Base-by-base conservation (phyloP, 345 rosid genomes). In the Citrus reticulata region DNA sequence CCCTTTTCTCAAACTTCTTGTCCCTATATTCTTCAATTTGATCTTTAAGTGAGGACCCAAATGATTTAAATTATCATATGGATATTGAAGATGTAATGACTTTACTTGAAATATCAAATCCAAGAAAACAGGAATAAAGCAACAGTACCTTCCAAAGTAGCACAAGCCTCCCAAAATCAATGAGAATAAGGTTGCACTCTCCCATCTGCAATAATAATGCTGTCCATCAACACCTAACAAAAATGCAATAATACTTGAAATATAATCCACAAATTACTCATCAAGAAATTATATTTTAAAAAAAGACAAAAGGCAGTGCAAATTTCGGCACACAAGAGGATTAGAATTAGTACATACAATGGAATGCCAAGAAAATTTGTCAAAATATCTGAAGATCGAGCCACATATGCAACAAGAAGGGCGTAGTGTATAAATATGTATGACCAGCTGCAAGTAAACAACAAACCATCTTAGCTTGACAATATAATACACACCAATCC, bases 351-450 rank as follows among this genome's bases (percentile, higher is more conserved):
- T 73, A 68, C 88, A 9, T 92, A 92, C 99, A 88, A 78, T 46
- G 98, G 98, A 81, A 91, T 88, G 85, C 97, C 90, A 30, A 93
- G 92, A 84, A 85, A 86, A 77, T 84, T 87, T 40, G 93, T 86
- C 83, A 95, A 79, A 70, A 93, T 95, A 79, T 91, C 95, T 72
- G 99, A 95, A 83, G 99, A 93, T 77, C 98, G 97, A 81, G 97
- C 98, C 80, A 95, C 89, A 78, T 95, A 95, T 66, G 98, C 97
- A 68, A 95, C 87, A 6, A 95, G 97, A 86, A 95, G 91, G 63
- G 98, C 90, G 58, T 91, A 95, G 78, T 95, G 99, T 79, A 95
- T 92, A 79, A 92, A 91, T 82, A 95, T 84, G 86, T 92, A 95
- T 6, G 97, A 87, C 99, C 97, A 95, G 80, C 98, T 95, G 93